Evolutionary conservation across 305 asterid species (phyloP), one percentile per base, ranked within the genome.

Genomic region (Fraxinus sp.): DNA sequence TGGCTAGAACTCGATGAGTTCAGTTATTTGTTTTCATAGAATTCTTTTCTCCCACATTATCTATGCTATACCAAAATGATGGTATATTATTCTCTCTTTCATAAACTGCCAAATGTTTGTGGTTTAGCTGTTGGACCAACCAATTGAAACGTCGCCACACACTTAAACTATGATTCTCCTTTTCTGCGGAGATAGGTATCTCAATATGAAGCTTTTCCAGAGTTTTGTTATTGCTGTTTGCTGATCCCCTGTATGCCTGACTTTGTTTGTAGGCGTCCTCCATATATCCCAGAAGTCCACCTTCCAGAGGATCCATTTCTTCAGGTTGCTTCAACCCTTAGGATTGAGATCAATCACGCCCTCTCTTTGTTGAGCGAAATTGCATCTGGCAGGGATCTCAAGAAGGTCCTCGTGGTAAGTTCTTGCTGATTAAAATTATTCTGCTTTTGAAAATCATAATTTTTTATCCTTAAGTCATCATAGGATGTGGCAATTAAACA

Each of bases 371-470:
- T 93, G 87, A 88, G 97, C 73, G 94, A 91, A 13, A 90, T 94
- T 81, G 93, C 97, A 43, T 90, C 97, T 71, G 95, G 98, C 62
- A 90, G 91, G 87, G 97, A 96, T 86, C 93, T 96, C 43, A 94
- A 94, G 90, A 94, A 89, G 86, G 94, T 96, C 84, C 91, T 94
- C 72, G 77, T 77, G 86, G 99, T 96, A 92, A 88, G 92, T 52
- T 39, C 22, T 49, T 37, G 6, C 18, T 76, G 18, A 41, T 33
- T 16, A 70, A 20, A 68, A 62, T 43, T 75, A n/a, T 77, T 64
- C 33, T 52, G 24, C 59, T n/a, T 59, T 35, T 82, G 64, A 57
- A 8, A 24, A n/a, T 80, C 35, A 33, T 74, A 24, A 66, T 66
- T 24, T 22, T 26, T 22, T 66, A 66, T 66, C 35, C 36, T 62